Percentiles rank a stretch among this genome's conserved stretches.
Evolutionary conservation across 2,329 filamentous ascomycete species (phyloP).

Genomic region (Hypoxylon sp.): DNA sequence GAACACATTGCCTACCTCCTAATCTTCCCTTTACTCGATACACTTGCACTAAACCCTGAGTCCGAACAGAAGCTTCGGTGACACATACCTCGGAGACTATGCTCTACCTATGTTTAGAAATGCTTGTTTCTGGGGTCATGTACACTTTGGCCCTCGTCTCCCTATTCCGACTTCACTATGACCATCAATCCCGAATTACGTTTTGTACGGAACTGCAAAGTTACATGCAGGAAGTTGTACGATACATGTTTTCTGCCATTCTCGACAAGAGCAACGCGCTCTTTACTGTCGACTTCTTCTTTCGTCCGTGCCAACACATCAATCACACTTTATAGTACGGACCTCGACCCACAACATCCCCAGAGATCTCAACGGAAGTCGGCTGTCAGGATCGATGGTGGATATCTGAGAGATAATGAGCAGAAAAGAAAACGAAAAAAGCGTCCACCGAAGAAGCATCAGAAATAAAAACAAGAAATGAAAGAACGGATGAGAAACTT

Average conservation of each 20-base stretch:
- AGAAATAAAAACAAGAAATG: background rate
- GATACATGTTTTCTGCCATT: too few species aligned
- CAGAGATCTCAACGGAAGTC: background rate
- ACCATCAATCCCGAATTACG: background rate
- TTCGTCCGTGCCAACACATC: background rate
- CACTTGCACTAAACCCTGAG: background rate
- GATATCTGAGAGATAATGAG: too few species aligned
- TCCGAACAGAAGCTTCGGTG: background rate
- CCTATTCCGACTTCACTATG: background rate
- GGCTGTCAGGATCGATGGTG: background rate
- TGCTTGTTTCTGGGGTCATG: background rate
- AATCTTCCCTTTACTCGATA: background rate
- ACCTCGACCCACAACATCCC: background rate
- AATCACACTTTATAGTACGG: background rate
- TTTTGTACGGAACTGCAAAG: background rate
- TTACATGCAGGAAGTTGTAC: too few species aligned
- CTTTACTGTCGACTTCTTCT: background rate
- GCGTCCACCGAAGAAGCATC: background rate
- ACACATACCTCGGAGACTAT: background rate
- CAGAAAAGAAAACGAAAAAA: background rate
- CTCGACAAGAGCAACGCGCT: too few species aligned
- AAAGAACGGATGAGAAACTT: background rate
- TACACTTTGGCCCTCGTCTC: background rate
- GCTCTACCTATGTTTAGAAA: conserved; percentile 1
- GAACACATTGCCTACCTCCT: background rate